These are phyloP conservation scores for Geosmithia morbida DNA, from an alignment of 2,329 filamentous ascomycete species.

Conservation along the genomic window DNA sequence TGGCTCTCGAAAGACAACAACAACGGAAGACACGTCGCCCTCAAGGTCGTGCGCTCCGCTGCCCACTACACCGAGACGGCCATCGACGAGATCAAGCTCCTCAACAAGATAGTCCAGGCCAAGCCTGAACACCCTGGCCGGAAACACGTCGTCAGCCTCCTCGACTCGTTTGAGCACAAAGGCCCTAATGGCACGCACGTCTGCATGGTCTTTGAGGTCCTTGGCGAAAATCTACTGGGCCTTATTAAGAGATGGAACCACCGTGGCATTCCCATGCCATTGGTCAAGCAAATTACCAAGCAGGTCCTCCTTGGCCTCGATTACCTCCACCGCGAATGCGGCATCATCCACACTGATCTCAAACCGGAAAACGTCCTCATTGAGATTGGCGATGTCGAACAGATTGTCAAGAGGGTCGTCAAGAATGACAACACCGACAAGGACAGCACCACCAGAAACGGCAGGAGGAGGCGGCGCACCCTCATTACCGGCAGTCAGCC, in stretches of 20 bases:
- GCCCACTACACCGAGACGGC: conserved; percentile 98
- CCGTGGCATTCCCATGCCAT: conserved; percentile 84
- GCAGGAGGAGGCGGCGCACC: conserved; percentile 75
- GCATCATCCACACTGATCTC: conserved; percentile 95
- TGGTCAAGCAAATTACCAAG: conserved; percentile 98
- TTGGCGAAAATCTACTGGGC: conserved; percentile 88
- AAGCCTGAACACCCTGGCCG: conserved; percentile 90
- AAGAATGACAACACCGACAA: conserved; percentile 64
- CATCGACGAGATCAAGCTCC: conserved; percentile 95
- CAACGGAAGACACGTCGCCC: conserved; percentile 83
- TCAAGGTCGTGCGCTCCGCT: conserved; percentile 95
- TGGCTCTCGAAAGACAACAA: conserved; percentile 73
- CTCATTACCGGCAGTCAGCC: conserved; percentile 96
- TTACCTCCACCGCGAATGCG: conserved; percentile 93
- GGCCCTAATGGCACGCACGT: conserved; percentile 93
- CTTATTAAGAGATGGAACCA: conserved; percentile 99
- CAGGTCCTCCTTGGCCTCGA: conserved; percentile 92
- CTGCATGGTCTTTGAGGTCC: conserved; percentile 98
- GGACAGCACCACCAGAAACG: conserved; percentile 86
- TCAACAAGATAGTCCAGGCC: conserved; percentile 91
- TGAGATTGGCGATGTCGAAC: conserved; percentile 96
- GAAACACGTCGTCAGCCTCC: conserved; percentile 85
- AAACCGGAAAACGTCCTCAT: conserved; percentile 98
- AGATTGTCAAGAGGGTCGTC: conserved; percentile 93
- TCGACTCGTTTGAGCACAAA: conserved; percentile 96